Evolutionary conservation across 2,329 filamentous ascomycete genomes (phyloP).

Genomic region (Ceratocystis cacaofunesta): DNA sequence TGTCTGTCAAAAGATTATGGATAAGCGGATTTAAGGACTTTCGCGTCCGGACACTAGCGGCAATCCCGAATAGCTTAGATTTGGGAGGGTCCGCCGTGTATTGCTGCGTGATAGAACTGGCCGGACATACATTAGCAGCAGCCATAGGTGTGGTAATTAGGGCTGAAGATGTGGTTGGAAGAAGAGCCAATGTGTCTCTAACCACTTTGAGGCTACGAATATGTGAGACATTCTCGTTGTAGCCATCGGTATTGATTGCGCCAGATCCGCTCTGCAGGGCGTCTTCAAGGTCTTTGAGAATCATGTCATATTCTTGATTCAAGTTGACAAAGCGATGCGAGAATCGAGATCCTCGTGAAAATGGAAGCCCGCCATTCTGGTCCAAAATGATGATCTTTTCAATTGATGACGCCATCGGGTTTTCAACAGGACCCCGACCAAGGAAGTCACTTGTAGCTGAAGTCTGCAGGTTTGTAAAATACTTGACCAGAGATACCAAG

Average conservation of each 20-base stretch:
- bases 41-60: slow-evolving; percentile 27
- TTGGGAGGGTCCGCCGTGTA: neutral
- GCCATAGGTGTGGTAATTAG: slow-evolving; percentile 77
- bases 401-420: slow-evolving; percentile 41
- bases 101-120: slow-evolving; percentile 27
- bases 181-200: slow-evolving; percentile 52
- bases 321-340: slow-evolving; percentile 64
- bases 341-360: slow-evolving; percentile 30
- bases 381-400: slow-evolving; percentile 85
- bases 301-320: slow-evolving; percentile 66
- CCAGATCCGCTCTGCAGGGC: slow-evolving; percentile 18
- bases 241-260: neutral
- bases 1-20: slow-evolving; percentile 90
- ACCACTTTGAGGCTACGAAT: slow-evolving; percentile 58
- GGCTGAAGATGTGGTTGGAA: slow-evolving; percentile 74
- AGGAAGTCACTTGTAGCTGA: slow-evolving; percentile 10
- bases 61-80: slow-evolving; percentile 14
- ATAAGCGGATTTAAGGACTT: slow-evolving; percentile 67
- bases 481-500: slow-evolving; percentile 60
- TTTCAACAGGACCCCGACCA: neutral
- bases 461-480: slow-evolving; percentile 54
- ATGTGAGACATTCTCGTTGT: slow-evolving; percentile 32
- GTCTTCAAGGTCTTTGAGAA: slow-evolving; percentile 35
- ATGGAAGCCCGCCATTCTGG: slow-evolving; percentile 69
- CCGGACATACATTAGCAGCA: slow-evolving; percentile 40